A percentile compares a stretch with the other conserved stretches of the same genome.
These are phyloP conservation scores for Platanthera guangdongensis DNA, from an alignment of 106 monocot species.

Conservation along the genomic window DNA sequence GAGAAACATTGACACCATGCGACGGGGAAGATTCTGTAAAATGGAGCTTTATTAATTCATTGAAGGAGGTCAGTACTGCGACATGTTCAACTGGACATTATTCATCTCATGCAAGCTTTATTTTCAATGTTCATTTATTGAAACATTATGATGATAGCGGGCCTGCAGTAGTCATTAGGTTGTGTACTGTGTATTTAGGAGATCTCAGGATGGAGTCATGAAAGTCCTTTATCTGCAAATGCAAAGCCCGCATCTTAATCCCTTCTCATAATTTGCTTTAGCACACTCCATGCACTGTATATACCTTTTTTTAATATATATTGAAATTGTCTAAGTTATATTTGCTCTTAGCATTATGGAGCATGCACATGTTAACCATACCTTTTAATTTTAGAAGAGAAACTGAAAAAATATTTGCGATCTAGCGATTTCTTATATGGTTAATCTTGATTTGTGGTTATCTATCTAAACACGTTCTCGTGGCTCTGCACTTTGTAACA, in stretches of 20 bases:
- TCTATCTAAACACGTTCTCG: neutral
- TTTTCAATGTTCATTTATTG: neutral
- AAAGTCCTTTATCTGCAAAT: too few species aligned
- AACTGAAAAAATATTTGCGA: neutral
- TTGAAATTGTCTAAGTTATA: neutral
- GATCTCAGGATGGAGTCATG: too few species aligned
- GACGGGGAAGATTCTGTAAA: conserved; percentile 82
- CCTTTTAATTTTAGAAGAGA: neutral
- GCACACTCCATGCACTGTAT: too few species aligned
- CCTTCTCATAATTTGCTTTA: too few species aligned
- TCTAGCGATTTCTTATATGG: neutral
- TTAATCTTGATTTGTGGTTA: neutral
- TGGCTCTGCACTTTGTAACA: neutral
- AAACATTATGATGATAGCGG: neutral
- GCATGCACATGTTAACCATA: neutral
- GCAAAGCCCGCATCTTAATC: too few species aligned
- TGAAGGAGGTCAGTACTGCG: conserved; percentile 72
- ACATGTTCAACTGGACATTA: neutral
- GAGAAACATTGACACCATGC: conserved; percentile 64
- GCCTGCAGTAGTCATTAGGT: neutral
- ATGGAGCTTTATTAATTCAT: conserved; percentile 91
- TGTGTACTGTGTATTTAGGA: too few species aligned
- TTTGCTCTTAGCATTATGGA: neutral
- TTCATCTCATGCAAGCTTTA: neutral
- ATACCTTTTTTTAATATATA: too few species aligned